These are phyloP conservation scores for Wickerhamiella australiensis DNA, from an alignment of 805 yeast genomes.

Conservation along the genomic window DNA sequence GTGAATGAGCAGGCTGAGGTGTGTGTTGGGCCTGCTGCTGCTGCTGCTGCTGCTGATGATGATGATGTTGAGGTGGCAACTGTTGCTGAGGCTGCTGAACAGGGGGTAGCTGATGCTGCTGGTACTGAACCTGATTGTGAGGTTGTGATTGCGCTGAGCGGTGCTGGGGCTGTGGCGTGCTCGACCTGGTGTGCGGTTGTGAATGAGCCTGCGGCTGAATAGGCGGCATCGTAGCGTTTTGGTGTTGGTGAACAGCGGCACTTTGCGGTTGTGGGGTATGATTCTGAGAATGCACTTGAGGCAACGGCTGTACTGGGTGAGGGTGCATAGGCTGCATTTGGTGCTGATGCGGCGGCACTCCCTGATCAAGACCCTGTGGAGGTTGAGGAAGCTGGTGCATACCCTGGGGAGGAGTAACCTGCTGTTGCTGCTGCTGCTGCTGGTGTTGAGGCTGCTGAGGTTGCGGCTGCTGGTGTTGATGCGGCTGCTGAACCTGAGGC, in stretches of 20 bases:
- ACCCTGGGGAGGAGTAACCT: conserved; percentile 13
- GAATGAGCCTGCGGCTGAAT: conserved; percentile 1
- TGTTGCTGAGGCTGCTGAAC: conserved; percentile 4
- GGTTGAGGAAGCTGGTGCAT: conserved; percentile 21
- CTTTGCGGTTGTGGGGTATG: conserved; percentile 1
- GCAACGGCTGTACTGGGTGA: conserved; percentile 15
- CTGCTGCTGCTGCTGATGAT: not conserved
- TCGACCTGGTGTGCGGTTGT: not conserved
- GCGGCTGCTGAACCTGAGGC: not conserved
- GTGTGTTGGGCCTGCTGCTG: not conserved
- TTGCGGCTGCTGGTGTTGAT: conserved; percentile 18
- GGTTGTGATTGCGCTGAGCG: conserved; percentile 12
- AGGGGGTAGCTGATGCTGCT: conserved; percentile 13
- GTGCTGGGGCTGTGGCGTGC: conserved; percentile 7
- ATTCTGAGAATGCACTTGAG: conserved; percentile 10
- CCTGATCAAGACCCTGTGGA: conserved; percentile 20
- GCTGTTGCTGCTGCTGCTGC: conserved; percentile 28
- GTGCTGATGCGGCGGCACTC: conserved; percentile 15
- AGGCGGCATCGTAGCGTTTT: not conserved
- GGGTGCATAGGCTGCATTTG: conserved; percentile 18
- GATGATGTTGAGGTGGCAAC: conserved; percentile 1
- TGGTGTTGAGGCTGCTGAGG: conserved; percentile 15
- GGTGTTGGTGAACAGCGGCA: conserved; percentile 7
- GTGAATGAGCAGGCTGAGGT: not conserved
- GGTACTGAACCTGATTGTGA: conserved; percentile 17